Conservation (phyloP, 2,329 filamentous ascomycete species). For the Dactylonectria estremocensis region DNA sequence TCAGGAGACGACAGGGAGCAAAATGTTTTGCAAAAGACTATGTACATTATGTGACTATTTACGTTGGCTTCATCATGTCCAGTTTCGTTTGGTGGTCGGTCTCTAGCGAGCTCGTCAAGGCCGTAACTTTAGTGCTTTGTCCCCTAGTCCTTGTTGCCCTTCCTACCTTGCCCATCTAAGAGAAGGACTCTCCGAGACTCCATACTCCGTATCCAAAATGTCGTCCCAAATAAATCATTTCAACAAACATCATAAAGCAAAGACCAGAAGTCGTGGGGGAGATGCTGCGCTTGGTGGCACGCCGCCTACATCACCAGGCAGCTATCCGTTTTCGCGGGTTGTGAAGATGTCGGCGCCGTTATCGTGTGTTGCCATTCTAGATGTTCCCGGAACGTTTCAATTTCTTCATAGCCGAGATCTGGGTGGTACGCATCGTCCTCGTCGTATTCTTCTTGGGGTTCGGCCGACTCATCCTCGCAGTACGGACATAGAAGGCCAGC, state of each 20-base stretch:
- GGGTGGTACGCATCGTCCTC: conserved; percentile 66
- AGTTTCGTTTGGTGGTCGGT: conserved; percentile 22
- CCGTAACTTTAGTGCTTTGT: conserved; percentile 30
- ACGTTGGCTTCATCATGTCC: conserved; percentile 33
- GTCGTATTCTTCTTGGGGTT: conserved; percentile 61
- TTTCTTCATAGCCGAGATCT: conserved; percentile 65
- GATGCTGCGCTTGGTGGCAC: background rate
- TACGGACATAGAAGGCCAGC: conserved; percentile 68
- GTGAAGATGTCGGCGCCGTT: conserved; percentile 55
- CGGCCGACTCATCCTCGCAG: conserved; percentile 68
- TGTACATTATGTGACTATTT: conserved; percentile 45
- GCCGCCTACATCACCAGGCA: conserved; percentile 63
- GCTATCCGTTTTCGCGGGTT: conserved; percentile 52
- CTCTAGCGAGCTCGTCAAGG: conserved; percentile 38
- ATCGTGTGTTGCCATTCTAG: conserved; percentile 70
- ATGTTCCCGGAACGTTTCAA: conserved; percentile 67
- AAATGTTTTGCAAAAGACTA: conserved; percentile 30
- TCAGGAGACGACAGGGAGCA: conserved; percentile 9
- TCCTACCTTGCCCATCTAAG: background rate
- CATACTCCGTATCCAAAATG: conserved; percentile 41
- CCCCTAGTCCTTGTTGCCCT: conserved; percentile 15
- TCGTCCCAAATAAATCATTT: conserved; percentile 5
- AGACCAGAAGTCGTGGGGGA: background rate
- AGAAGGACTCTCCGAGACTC: conserved; percentile 34
- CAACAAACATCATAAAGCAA: background rate